These are phyloP conservation scores for Helicostylum pulchrum DNA, from an alignment of 192 early-diverging fungal genomes.

Conservation along the genomic window DNA sequence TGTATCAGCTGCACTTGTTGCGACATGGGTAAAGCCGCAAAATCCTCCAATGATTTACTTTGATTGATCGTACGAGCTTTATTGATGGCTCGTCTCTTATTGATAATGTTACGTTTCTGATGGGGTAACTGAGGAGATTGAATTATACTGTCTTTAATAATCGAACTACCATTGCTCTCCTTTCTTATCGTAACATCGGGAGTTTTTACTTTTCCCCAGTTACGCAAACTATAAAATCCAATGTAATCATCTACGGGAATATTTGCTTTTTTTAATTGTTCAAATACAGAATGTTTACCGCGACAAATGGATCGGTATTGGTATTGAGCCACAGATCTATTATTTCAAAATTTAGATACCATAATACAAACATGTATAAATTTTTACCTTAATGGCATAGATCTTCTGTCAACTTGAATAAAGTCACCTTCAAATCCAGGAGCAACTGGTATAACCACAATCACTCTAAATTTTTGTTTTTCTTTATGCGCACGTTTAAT, in stretches of 20 bases:
- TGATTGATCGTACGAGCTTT: conserved; percentile 1
- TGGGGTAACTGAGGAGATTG: no score
- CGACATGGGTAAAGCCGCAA: neutral
- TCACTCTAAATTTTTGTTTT: conserved; percentile 64
- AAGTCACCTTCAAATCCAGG: conserved; percentile 85
- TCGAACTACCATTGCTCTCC: no score
- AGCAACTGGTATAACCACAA: conserved; percentile 79
- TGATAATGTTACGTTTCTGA: no score
- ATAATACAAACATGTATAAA: conserved; percentile 1
- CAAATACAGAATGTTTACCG: conserved; percentile 64
- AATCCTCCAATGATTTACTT: neutral
- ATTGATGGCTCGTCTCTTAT: neutral
- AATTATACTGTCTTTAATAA: no score
- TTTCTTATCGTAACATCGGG: neutral
- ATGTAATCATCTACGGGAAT: conserved; percentile 68
- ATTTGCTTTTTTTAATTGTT: conserved; percentile 49
- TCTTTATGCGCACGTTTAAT: conserved; percentile 71
- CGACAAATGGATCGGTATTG: conserved; percentile 76
- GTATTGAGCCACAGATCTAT: conserved; percentile 70
- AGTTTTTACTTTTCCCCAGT: conserved; percentile 63
- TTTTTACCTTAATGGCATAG: conserved; percentile 29
- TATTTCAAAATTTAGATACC: neutral
- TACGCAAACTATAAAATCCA: conserved; percentile 71
- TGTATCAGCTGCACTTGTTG: no score
- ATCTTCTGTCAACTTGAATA: conserved; percentile 30